phyloP scores from a whole-genome alignment of 2,329 filamentous ascomycete genomes.

The Cercospora sp. region DNA sequence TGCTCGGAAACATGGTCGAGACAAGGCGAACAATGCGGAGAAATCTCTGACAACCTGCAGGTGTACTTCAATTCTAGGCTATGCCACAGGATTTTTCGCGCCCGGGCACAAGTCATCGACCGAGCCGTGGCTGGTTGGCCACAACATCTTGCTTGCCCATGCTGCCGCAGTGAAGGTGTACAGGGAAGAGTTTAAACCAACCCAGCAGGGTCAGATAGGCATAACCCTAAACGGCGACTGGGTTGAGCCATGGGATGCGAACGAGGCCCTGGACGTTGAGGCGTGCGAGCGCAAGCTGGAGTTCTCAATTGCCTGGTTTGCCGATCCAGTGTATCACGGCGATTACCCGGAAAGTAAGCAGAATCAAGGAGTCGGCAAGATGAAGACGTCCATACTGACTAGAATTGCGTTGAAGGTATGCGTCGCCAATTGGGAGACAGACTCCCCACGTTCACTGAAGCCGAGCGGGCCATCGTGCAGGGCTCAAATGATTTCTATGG shows the following conservation, averaged over 20 bases:
- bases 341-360: constrained; percentile 69
- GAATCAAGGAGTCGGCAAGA: constrained; percentile 7
- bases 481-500: constrained; percentile 93
- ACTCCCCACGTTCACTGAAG: constrained; percentile 70
- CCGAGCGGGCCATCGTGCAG: constrained; percentile 71
- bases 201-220: constrained; percentile 73
- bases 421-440: constrained; percentile 74
- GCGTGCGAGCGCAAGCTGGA: constrained; percentile 80
- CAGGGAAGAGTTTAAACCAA: constrained; percentile 75
- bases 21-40: neutral
- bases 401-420: constrained; percentile 55
- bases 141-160: constrained; percentile 78
- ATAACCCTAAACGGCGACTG: constrained; percentile 78
- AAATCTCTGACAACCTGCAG: constrained; percentile 1
- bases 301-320: constrained; percentile 86
- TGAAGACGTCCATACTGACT: constrained; percentile 8
- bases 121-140: constrained; percentile 81
- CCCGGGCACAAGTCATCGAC: constrained; percentile 75
- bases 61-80: constrained; percentile 62
- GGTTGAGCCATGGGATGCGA: constrained; percentile 77
- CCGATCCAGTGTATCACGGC: constrained; percentile 81
- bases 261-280: constrained; percentile 71
- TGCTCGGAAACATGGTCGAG: neutral
- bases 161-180: constrained; percentile 79
- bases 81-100: constrained; percentile 74